These are phyloP conservation scores for Penicillium herquei DNA, from an alignment of 495 filamentous ascomycete genomes.

Conservation along the genomic window DNA sequence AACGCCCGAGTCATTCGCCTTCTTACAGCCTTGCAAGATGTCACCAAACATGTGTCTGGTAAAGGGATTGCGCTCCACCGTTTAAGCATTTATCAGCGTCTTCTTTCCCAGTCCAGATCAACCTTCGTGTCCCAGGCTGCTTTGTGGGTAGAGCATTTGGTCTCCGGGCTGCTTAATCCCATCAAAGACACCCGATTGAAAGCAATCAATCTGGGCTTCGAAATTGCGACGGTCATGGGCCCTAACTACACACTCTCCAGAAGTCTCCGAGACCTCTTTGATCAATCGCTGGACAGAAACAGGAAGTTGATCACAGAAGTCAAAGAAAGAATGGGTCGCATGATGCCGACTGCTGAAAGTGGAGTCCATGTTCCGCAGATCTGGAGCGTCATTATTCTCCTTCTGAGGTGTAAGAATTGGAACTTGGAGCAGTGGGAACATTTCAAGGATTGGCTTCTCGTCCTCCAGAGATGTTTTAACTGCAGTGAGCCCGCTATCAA, in stretches of 20 bases:
- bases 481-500: slow-evolving; percentile 69
- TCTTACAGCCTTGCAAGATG: slow-evolving; percentile 62
- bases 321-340: slow-evolving; percentile 62
- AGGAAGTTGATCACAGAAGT: slow-evolving; percentile 63
- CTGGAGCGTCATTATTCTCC: slow-evolving; percentile 78
- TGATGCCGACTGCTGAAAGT: slow-evolving; percentile 65
- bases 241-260: slow-evolving; percentile 62
- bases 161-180: slow-evolving; percentile 74
- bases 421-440: slow-evolving; percentile 71
- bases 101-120: slow-evolving; percentile 65
- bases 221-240: slow-evolving; percentile 62
- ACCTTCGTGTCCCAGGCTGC: slow-evolving; percentile 58
- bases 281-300: slow-evolving; percentile 52
- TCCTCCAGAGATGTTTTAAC: slow-evolving; percentile 85
- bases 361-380: slow-evolving; percentile 74
- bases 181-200: slow-evolving; percentile 70
- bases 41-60: slow-evolving; percentile 73
- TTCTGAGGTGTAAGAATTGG: slow-evolving; percentile 61
- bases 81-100: slow-evolving; percentile 69
- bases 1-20: slow-evolving; percentile 62
- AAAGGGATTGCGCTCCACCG: slow-evolving; percentile 73
- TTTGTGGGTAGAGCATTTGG: slow-evolving; percentile 75
- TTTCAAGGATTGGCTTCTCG: slow-evolving; percentile 66
- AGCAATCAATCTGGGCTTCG: slow-evolving; percentile 71
- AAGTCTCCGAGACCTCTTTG: slow-evolving; percentile 64